phyloP scores from a whole-genome alignment of 2,329 filamentous ascomycete species.

The Fusarium drepaniforme region DNA sequence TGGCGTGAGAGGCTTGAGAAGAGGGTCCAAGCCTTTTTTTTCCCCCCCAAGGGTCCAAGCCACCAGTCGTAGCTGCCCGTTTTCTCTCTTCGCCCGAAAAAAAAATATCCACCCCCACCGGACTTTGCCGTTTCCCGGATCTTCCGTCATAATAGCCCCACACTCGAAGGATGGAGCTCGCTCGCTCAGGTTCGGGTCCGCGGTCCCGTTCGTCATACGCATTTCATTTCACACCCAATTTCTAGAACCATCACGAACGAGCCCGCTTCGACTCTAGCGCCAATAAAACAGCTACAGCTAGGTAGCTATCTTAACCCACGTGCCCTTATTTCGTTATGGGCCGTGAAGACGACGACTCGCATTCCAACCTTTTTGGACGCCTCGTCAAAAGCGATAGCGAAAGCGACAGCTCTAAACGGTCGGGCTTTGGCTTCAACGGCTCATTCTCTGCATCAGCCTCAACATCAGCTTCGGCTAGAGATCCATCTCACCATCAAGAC shows the following conservation, averaged over 20 bases:
- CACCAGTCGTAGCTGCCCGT: slow-evolving; percentile 10
- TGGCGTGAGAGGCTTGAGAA: slow-evolving; percentile 6
- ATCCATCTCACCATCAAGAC: slow-evolving; percentile 8
- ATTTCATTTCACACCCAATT: slow-evolving; percentile 14
- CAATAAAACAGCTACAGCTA: not conserved
- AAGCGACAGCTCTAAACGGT: slow-evolving; percentile 46
- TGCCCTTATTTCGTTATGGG: slow-evolving; percentile 23
- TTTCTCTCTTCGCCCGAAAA: not conserved
- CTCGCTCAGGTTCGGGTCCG: not conserved
- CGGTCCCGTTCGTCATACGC: slow-evolving; percentile 26
- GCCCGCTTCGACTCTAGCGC: slow-evolving; percentile 18
- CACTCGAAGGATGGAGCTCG: not conserved
- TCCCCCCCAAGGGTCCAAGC: slow-evolving; percentile 10
- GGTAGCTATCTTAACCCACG: not conserved
- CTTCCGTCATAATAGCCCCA: slow-evolving; percentile 19
- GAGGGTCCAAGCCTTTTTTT: not conserved
- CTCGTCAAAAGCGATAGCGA: slow-evolving; percentile 49
- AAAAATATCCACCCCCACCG: not conserved
- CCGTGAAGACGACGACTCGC: slow-evolving; percentile 27
- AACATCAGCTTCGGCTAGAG: slow-evolving; percentile 26
- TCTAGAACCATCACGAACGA: slow-evolving; percentile 30
- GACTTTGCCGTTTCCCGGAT: slow-evolving; percentile 20
- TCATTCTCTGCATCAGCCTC: slow-evolving; percentile 26
- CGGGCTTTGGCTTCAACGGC: slow-evolving; percentile 38
- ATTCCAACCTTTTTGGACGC: slow-evolving; percentile 21